Evolutionary conservation across 768 basidiomycete genomes (phyloP), one percentile per base, ranked within the genome.

Genomic region (Chalciporus chontae): DNA sequence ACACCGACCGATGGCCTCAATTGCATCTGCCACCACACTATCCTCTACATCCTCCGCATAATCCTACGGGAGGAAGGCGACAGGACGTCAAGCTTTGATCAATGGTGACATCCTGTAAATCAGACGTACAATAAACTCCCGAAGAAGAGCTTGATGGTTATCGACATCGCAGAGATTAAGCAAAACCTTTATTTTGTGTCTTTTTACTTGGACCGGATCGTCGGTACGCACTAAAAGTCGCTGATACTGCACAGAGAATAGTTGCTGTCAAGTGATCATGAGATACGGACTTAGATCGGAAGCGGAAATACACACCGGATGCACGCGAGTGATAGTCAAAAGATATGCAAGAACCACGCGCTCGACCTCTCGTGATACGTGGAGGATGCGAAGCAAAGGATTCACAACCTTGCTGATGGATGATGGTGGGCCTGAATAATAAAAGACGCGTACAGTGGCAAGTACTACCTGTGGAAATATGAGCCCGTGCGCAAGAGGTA

Each of bases 41-140:
- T 91, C 87, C 47, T 94, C 80, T 0, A 77, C 69, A 60, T 90
- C 89, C n/a, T 89, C 84, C 1, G 85, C 78, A 59, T 87, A 94
- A 52, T 89, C 84, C 93, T 96, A 53, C 34, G 31, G 38, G 34
- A 7, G 47, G 21, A 11, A 45, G 8, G 21, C 15, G 31, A 37
- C 40, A 19, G 15, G 32, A 17, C 8, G 32, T 52, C 39, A 47
- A 44, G 41, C 8, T 10, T n/a, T 17, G 24, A 29, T 5, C 3
- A 34, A 42, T 44, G 14, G 10, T 14, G 14, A 29, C 14, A 29
- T 15, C 36, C 29, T 24, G 53, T 17, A 21, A 46, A 14, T 13
- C 41, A 39, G 40, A 73, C 87, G 49, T 50, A 95, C 94, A 53
- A 87, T 82, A 56, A 96, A 84, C 63, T 99, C 96, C 19, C 84